phyloP scores from a whole-genome alignment of 176 grass and related monocot species.

The Tillandsia leiboldiana region DNA sequence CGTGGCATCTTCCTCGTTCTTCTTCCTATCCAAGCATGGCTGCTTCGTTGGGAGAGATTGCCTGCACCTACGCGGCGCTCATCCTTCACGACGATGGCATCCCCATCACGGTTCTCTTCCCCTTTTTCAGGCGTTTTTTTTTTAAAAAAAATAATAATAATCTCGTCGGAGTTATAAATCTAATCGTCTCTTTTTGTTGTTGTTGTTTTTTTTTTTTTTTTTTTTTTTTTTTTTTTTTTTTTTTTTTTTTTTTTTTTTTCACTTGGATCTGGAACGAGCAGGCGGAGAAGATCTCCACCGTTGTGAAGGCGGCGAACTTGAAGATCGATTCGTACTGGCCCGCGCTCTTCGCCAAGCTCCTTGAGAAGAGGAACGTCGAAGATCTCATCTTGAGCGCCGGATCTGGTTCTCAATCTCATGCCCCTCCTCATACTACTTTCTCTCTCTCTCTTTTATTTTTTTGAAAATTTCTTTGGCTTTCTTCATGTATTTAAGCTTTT shows the following conservation, averaged over 20 bases:
- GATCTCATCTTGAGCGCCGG: constrained; percentile 70
- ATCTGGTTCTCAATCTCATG: constrained; percentile 40
- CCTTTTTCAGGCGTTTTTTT: too few relatives aligned
- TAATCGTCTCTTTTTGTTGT: too few relatives aligned
- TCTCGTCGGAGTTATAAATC: too few relatives aligned
- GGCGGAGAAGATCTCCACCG: constrained; percentile 57
- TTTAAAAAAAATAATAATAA: not conserved
- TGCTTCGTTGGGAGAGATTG: constrained; percentile 53
- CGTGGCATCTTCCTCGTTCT: not conserved
- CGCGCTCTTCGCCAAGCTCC: constrained; percentile 71
- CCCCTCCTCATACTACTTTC: too few relatives aligned
- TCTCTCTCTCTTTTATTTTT: not conserved
- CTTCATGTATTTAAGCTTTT: not conserved
- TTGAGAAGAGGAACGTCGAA: constrained; percentile 50
- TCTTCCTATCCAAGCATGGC: constrained; percentile 7
- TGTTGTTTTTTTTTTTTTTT: not conserved
- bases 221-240: not conserved
- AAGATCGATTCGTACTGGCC: constrained; percentile 78
- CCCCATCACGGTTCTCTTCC: constrained; percentile 42
- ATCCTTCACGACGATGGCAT: constrained; percentile 74
- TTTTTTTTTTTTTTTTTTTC: not conserved
- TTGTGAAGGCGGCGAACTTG: constrained; percentile 67
- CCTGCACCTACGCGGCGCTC: constrained; percentile 72
- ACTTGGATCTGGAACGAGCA: not conserved
- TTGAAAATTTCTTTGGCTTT: not conserved